These are phyloP conservation scores for Lanzia echinophila DNA, from an alignment of 2,329 filamentous ascomycete species.

Conservation along the genomic window DNA sequence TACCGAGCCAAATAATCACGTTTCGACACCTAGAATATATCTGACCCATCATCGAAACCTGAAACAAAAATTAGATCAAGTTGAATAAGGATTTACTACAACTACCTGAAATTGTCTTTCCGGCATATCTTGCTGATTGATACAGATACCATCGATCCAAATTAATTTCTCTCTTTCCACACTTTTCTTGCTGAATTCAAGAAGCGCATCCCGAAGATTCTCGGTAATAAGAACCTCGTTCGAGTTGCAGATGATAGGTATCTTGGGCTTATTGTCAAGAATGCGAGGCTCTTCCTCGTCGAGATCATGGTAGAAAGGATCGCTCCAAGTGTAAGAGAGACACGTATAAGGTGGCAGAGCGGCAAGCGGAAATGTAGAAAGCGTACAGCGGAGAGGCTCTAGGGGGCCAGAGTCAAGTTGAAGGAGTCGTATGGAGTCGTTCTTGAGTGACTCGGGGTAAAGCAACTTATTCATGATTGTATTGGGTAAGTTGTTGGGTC, in stretches of 20 bases:
- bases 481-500: neutral
- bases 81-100: too few species aligned
- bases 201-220: neutral
- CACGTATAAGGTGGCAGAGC: neutral
- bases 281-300: neutral
- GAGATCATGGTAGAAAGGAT: constrained; percentile 8
- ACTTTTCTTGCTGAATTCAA: neutral
- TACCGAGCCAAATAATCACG: constrained; percentile 14
- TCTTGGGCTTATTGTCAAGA: neutral
- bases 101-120: too few species aligned
- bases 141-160: constrained; percentile 17
- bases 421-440: constrained; percentile 1
- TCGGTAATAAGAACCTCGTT: neutral
- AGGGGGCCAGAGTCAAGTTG: neutral
- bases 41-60: constrained; percentile 12
- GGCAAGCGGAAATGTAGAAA: neutral
- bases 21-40: constrained; percentile 10
- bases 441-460: neutral
- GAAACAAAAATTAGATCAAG: constrained; percentile 7
- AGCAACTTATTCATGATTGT: neutral
- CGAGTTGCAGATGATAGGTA: constrained; percentile 1
- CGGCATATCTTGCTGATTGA: constrained; percentile 13
- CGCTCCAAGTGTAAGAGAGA: constrained; percentile 11
- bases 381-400: neutral
- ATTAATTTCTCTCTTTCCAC: neutral